Evolutionary conservation across 2,329 filamentous ascomycete genomes (phyloP).

Genomic region (Colletotrichum ledebouriae): DNA sequence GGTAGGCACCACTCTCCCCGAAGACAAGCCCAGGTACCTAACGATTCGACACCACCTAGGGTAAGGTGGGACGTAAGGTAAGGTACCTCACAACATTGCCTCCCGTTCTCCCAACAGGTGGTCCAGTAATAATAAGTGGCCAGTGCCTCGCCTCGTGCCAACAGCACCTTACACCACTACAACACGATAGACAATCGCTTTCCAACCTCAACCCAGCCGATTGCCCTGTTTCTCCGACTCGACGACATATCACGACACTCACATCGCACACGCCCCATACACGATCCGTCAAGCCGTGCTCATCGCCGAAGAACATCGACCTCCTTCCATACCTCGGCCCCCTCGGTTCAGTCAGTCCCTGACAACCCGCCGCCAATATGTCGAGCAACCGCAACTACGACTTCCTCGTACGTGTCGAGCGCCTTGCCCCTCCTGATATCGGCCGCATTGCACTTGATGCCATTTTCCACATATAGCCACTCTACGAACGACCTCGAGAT

Average conservation of each 20-base stretch:
- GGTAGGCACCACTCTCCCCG: slow-evolving; percentile 27
- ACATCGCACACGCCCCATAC: slow-evolving; percentile 1
- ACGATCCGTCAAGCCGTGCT: slow-evolving; percentile 8
- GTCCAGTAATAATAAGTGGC: slow-evolving; percentile 22
- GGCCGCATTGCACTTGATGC: slow-evolving; percentile 20
- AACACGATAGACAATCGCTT: slow-evolving; percentile 26
- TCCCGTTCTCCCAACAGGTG: slow-evolving; percentile 30
- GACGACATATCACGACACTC: slow-evolving; percentile 39
- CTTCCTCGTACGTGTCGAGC: slow-evolving; percentile 81
- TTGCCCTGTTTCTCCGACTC: slow-evolving; percentile 28
- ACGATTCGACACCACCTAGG: slow-evolving; percentile 26
- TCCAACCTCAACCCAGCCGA: slow-evolving; percentile 33
- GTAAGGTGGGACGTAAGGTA: too few species aligned
- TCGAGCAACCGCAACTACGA: slow-evolving; percentile 99
- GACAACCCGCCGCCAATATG: slow-evolving; percentile 69
- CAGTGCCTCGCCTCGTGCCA: slow-evolving; percentile 37
- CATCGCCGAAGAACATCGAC: slow-evolving; percentile 20
- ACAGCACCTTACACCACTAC: slow-evolving; percentile 18
- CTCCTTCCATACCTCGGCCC: slow-evolving; percentile 24
- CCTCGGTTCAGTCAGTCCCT: slow-evolving; percentile 41
- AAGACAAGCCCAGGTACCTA: slow-evolving; percentile 9
- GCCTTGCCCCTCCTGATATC: slow-evolving; percentile 44
- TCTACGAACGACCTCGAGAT: background rate
- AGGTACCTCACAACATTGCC: slow-evolving; percentile 10
- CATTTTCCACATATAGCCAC: background rate